A percentile compares a stretch with the other conserved stretches of the same genome.
These are phyloP conservation scores for Colletotrichum tanaceti DNA, from an alignment of 2,329 filamentous ascomycete genomes.

Conservation along the genomic window DNA sequence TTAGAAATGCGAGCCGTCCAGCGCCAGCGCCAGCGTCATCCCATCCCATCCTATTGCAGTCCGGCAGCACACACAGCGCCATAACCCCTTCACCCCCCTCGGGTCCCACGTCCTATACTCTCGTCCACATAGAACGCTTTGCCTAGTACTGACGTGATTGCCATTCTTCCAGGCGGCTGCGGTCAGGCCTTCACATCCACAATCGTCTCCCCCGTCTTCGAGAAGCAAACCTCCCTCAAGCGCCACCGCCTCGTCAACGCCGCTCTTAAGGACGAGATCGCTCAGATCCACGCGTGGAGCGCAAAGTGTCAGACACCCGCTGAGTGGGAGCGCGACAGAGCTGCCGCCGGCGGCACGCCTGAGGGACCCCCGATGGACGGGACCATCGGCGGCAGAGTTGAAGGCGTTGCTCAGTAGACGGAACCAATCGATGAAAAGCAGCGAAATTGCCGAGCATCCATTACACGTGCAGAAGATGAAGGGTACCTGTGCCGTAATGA, in stretches of 20 bases:
- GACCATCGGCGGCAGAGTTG: conserved; percentile 57
- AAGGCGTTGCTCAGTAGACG: conserved; percentile 47
- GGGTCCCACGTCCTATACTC: too few species aligned
- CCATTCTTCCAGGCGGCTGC: conserved; percentile 63
- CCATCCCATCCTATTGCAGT: conserved; percentile 25
- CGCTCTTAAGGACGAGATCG: conserved; percentile 87
- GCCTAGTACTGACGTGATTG: neutral
- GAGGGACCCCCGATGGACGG: conserved; percentile 56
- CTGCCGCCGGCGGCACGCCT: conserved; percentile 45
- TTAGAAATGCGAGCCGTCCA: conserved; percentile 18
- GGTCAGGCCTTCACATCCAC: conserved; percentile 70
- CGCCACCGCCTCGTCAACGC: conserved; percentile 88
- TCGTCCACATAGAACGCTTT: too few species aligned
- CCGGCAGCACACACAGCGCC: conserved; percentile 3
- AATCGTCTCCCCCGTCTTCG: conserved; percentile 74
- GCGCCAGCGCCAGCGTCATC: neutral
- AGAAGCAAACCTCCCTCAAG: conserved; percentile 80
- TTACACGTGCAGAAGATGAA: neutral
- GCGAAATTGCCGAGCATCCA: neutral
- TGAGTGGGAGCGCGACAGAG: conserved; percentile 80
- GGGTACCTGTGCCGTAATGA: neutral
- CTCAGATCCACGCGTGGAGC: conserved; percentile 93
- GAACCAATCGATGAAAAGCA: neutral
- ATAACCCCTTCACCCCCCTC: neutral
- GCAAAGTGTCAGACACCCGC: conserved; percentile 93